Conservation (phyloP, 345 rosid species). For the Jatropha curcas region DNA sequence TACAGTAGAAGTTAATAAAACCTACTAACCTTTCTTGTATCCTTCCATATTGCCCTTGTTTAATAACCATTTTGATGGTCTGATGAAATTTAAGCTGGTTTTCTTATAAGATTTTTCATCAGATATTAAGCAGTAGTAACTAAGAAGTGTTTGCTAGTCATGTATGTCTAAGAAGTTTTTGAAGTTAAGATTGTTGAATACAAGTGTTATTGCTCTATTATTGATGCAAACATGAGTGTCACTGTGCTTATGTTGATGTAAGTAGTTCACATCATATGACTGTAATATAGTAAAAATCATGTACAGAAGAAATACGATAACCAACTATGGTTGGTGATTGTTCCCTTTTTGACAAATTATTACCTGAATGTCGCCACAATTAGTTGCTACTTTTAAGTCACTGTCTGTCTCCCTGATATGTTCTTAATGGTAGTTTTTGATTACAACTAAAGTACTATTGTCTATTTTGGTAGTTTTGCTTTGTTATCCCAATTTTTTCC, state of each 20-base stretch:
- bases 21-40: not conserved
- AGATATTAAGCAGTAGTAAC: not conserved
- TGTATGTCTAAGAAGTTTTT: not conserved
- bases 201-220: not conserved
- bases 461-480: no score
- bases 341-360: no score
- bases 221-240: not conserved
- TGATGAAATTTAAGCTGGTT: slow-evolving; percentile 1
- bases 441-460: no score
- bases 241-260: not conserved
- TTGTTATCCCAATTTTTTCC: no score
- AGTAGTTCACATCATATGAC: not conserved
- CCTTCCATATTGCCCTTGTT: not conserved
- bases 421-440: no score
- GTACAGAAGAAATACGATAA: not conserved
- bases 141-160: not conserved
- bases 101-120: not conserved
- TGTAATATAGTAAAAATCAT: not conserved
- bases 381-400: no score
- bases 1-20: not conserved
- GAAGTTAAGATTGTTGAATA: not conserved
- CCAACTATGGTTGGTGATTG: no score
- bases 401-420: no score
- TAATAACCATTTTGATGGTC: not conserved
- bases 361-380: no score